phyloP scores from a whole-genome alignment of 2,329 filamentous ascomycete genomes.

The Arthrobotrys megalospora region DNA sequence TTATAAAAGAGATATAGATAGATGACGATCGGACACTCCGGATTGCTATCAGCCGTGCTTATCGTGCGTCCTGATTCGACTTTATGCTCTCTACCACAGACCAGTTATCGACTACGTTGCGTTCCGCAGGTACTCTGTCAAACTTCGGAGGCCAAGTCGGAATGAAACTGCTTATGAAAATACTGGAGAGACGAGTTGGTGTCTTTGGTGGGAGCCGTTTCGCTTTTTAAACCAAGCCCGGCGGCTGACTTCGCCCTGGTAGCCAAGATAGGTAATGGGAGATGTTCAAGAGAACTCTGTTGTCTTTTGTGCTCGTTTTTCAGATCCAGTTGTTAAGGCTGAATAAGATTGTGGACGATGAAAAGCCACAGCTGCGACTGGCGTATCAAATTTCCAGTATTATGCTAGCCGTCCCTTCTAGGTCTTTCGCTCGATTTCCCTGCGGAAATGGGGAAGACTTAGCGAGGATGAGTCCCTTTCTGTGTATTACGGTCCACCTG shows the following conservation, averaged over 20 bases:
- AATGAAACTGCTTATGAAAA: constrained; percentile 28
- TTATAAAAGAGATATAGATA: constrained; percentile 24
- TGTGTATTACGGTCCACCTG: constrained; percentile 40
- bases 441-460: constrained; percentile 48
- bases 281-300: constrained; percentile 38
- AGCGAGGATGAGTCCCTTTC: constrained; percentile 35
- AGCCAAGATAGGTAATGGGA: constrained; percentile 39
- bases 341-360: constrained; percentile 46
- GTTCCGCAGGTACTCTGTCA: constrained; percentile 1
- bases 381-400: constrained; percentile 45
- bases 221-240: constrained; percentile 58
- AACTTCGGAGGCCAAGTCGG: constrained; percentile 51
- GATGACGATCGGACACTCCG: constrained; percentile 44
- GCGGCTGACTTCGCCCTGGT: constrained; percentile 50
- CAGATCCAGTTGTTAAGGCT: constrained; percentile 49
- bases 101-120: constrained; percentile 17
- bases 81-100: constrained; percentile 10
- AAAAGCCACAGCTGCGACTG: constrained; percentile 48
- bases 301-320: constrained; percentile 30
- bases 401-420: constrained; percentile 43
- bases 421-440: constrained; percentile 33
- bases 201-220: constrained; percentile 49
- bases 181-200: constrained; percentile 41
- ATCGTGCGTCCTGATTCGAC: constrained; percentile 19
- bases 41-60: constrained; percentile 30